Percentiles rank a stretch among this genome's conserved stretches.
phyloP scores from a whole-genome alignment of 768 basidiomycete genomes.

The Suillus placidus region DNA sequence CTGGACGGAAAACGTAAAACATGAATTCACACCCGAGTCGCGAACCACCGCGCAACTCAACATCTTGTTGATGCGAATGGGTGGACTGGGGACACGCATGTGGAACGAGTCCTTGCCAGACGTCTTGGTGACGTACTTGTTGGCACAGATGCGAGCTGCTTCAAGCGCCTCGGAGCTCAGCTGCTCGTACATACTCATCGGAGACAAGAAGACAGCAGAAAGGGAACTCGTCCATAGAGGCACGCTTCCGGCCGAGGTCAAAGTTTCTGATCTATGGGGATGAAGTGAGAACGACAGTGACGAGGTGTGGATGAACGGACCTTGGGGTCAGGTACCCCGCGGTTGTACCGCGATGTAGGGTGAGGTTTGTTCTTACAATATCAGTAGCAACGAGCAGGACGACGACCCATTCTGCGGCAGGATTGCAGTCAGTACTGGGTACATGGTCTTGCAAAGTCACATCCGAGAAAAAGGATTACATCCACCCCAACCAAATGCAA shows the following conservation, averaged over 20 bases:
- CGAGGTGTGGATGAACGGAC: conserved; percentile 38
- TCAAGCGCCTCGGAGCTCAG: conserved; percentile 94
- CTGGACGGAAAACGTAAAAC: conserved; percentile 37
- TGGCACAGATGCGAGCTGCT: conserved; percentile 98
- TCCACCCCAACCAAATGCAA: background rate
- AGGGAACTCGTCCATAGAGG: conserved; percentile 96
- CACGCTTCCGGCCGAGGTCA: conserved; percentile 94
- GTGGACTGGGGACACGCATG: conserved; percentile 93
- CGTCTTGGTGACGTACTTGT: conserved; percentile 99
- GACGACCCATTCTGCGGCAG: conserved; percentile 78
- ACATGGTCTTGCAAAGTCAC: background rate
- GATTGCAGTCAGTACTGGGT: background rate
- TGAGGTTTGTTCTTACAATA: conserved; percentile 99
- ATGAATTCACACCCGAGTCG: conserved; percentile 9
- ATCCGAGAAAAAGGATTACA: conserved; percentile 1
- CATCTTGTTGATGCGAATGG: conserved; percentile 99
- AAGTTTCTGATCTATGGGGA: conserved; percentile 87
- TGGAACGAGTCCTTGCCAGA: conserved; percentile 99
- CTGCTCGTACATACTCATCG: conserved; percentile 98
- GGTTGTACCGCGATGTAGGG: conserved; percentile 94
- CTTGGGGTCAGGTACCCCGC: conserved; percentile 97
- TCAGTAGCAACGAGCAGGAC: conserved; percentile 97
- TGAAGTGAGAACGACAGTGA: background rate
- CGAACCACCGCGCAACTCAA: conserved; percentile 94
- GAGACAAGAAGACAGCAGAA: conserved; percentile 97